Base-by-base conservation (phyloP, 371 early-diverging fungal genomes). In the Fennellomyces sp. region DNA sequence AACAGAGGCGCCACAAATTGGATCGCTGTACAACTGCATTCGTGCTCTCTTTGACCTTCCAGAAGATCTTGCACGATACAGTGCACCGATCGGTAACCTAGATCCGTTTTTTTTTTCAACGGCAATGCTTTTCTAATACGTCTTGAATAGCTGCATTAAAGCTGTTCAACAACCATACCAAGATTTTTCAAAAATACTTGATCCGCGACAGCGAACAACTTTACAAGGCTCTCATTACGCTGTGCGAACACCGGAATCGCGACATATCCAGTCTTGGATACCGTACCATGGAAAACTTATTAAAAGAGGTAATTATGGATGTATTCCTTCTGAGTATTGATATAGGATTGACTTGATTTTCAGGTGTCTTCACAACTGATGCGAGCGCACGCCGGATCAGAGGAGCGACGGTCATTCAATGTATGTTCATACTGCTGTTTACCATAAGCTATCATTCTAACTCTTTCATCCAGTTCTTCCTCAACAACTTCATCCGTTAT, bases 141-240 rank as follows among this genome's bases (percentile, higher is more conserved):
- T 13, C 41, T 41, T 10, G 6, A 6, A 41, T 56, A 80, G 88
- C 88, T 45, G 90, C 85, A 1, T 36, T 90, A 38, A 65, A 74
- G 5, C 58, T 92, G 6, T 72, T 92, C 31, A 58, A 62, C 1
- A 67, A 86, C 15, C 88, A 90, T 49, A 69, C 77, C 2, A 35
- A 52, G 5, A 28, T 84, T 1, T 89, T 92, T 62, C 61, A 70
- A 5, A 45, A 60, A 6, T 56, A 70, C 1, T 29, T 90, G 15
- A 60, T 81, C 21, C 58, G 69, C 0, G 80, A 85, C 29, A 74
- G 76, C 23, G 68, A 69, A 15, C 57, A 56, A 7, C 60, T 89
- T 13, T 85, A 85, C 42, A 72, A 61, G 6, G 33, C 2, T 3
- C 35, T 59, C 3, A 39, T 10, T 5, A 36, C 35, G 0, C 76